These are phyloP conservation scores for Asclepias syriaca DNA, from an alignment of 257 asterid species.

Conservation along the genomic window DNA sequence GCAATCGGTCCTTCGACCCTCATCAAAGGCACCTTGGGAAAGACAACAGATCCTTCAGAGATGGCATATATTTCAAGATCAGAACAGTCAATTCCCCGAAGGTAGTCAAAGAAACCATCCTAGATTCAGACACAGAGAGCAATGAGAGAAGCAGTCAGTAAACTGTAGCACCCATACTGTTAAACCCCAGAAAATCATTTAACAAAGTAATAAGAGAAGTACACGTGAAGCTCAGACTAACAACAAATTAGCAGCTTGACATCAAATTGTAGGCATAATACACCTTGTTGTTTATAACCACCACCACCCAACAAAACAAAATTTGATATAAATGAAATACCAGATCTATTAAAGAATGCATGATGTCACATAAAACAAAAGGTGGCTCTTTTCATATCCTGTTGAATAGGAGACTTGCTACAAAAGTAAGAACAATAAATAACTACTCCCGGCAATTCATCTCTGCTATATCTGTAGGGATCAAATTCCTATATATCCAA, in stretches of 20 bases:
- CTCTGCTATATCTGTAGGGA: neutral
- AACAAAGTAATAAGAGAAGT: neutral
- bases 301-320: neutral
- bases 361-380: neutral
- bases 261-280: neutral
- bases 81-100: conserved; percentile 71
- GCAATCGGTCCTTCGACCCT: conserved; percentile 96
- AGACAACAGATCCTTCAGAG: conserved; percentile 90
- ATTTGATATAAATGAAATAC: neutral
- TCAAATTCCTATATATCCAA: neutral
- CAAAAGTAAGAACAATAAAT: neutral
- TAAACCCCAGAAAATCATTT: neutral
- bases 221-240: neutral
- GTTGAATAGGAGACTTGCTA: neutral
- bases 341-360: neutral
- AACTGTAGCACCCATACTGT: neutral
- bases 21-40: conserved; percentile 93
- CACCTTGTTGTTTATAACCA: neutral
- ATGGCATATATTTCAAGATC: conserved; percentile 90
- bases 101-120: conserved; percentile 83
- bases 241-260: neutral
- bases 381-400: neutral
- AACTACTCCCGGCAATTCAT: neutral
- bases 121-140: conserved; percentile 27
- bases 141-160: conserved; percentile 5